Percentiles rank a stretch among this genome's conserved stretches.
Conservation (phyloP, 2,329 filamentous ascomycete genomes). For the Pestalotiopsis sp. region DNA sequence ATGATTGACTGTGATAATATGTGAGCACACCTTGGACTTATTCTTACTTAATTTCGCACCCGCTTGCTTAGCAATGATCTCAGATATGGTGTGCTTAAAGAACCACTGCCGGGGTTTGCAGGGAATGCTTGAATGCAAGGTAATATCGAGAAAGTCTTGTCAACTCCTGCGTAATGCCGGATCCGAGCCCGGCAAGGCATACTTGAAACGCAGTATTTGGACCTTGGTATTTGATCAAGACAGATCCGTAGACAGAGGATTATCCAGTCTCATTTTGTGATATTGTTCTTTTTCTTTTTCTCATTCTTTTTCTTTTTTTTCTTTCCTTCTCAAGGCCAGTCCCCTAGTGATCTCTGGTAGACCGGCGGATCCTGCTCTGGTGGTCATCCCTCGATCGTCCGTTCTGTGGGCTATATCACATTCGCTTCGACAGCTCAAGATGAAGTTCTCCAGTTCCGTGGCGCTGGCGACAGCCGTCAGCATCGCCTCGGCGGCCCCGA, state of each 20-base stretch:
- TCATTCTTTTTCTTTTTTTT: neutral
- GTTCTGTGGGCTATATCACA: too few species aligned
- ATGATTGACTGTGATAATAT: too few species aligned
- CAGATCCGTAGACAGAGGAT: neutral
- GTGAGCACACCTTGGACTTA: too few species aligned
- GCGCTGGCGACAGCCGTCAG: conserved; percentile 9
- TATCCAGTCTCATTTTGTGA: too few species aligned
- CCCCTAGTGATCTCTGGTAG: too few species aligned
- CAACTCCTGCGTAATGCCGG: neutral
- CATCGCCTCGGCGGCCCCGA: neutral
- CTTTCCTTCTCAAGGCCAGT: neutral
- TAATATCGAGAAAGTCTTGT: neutral
- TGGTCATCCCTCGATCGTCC: too few species aligned
- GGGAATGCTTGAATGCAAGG: neutral
- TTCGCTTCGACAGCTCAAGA: neutral
- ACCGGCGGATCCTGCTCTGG: too few species aligned
- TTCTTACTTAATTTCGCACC: too few species aligned
- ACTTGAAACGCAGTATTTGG: neutral
- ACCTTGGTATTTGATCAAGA: neutral
- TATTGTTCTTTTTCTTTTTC: neutral
- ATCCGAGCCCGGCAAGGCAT: neutral
- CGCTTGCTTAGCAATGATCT: too few species aligned
- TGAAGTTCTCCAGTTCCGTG: conserved; percentile 7
- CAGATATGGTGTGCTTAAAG: too few species aligned
- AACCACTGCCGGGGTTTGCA: neutral